Base-by-base conservation (phyloP, 768 basidiomycete species). In the Trametes maxima region DNA sequence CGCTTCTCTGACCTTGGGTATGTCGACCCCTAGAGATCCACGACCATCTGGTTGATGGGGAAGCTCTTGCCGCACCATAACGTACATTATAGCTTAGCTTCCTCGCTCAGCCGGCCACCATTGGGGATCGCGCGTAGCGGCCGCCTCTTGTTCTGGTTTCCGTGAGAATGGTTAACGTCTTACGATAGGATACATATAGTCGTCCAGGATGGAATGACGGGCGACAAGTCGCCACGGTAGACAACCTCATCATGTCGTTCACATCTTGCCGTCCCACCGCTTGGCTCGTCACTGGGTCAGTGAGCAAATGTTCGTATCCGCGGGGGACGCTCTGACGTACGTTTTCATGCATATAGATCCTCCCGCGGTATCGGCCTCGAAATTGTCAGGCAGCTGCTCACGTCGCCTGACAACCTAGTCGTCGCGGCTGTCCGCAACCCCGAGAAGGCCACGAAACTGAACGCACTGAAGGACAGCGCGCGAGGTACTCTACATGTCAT, bases 401-500 rank as follows among this genome's bases (percentile, higher is more conserved):
- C 49, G 8, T 62, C 66, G 1, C 57, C 68, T 2, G 33, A 60
- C 1, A 71, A 67, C 52, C 50, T 65, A 25, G 65, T 75, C 42
- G 69, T 75, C 48, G 74, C 73, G 1, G 61, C 72, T 2, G 73
- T 70, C 57, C 67, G 72, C 2, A 70, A 58, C 24, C 70, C 72
- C 5, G 59, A 64, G n/a, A 53, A 42, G 1, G 72, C 73, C 2
- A 55, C 37, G 3, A 65, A 39, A 0, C 63, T 73, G 22, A 42
- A 69, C 12, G 64, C 62, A 3, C 63, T 73, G 13, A 52, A 62
- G n/a, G 40, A 49, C 14, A 57, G 51, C 16, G 69, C 71, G 28
- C 49, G 63, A 4, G 76, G 72, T 6, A 67, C 42, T 2, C 64
- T 78, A 4, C 70, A 78, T 47, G 59, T 77, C 46, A 54, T 77